Evolutionary conservation across 176 grass and related monocot species (phyloP).

Genomic region (Musa itinerans): DNA sequence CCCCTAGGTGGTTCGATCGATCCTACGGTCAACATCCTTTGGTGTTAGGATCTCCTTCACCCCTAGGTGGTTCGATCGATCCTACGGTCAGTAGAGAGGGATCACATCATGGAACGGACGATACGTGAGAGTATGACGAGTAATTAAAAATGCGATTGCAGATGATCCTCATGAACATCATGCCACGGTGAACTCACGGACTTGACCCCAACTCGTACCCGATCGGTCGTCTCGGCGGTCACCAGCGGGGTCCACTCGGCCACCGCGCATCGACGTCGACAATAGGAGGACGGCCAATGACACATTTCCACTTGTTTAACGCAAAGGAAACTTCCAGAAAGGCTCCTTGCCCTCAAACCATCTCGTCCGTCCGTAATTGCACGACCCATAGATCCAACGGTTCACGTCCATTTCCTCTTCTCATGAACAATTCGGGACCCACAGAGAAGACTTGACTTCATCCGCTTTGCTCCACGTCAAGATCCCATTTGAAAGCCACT

Average conservation of each 20-base stretch:
- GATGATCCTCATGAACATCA: background rate
- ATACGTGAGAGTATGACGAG: too few species aligned
- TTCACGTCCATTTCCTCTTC: background rate
- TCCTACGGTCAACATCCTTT: too few species aligned
- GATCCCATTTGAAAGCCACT: background rate
- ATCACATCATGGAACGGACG: too few species aligned
- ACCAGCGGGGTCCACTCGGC: background rate
- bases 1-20: too few species aligned
- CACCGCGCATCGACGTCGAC: background rate
- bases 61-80: too few species aligned
- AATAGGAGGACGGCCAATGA: background rate
- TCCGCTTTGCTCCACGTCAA: conserved; percentile 11
- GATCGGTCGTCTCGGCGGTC: background rate
- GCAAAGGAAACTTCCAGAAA: background rate
- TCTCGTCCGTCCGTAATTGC: background rate
- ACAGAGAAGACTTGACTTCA: background rate
- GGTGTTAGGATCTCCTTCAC: too few species aligned
- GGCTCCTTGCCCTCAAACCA: too few species aligned
- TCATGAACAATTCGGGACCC: background rate
- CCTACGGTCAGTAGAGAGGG: too few species aligned
- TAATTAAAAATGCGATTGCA: background rate
- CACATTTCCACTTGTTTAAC: background rate
- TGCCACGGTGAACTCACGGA: background rate
- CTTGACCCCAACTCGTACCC: too few species aligned
- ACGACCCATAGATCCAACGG: background rate